A percentile compares a stretch with the other conserved stretches of the same genome.
Evolutionary conservation across 1,284 basidiomycete genomes (phyloP).

Genomic region (Phlebopus sp.): DNA sequence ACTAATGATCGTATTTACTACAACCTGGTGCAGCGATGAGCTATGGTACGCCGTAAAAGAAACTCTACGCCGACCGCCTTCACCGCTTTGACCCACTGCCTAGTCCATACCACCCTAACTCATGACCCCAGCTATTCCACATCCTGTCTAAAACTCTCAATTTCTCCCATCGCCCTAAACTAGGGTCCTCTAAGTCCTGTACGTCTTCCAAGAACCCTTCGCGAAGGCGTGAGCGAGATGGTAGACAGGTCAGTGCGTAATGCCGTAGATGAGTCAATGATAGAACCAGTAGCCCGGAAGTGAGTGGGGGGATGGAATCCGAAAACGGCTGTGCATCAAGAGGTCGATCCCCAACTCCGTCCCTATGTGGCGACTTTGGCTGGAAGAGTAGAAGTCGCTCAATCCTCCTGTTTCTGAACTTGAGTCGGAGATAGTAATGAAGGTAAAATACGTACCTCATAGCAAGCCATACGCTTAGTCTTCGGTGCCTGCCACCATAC

Average conservation of each 20-base stretch:
- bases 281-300: constrained; percentile 71
- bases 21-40: too few species aligned
- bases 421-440: constrained; percentile 9
- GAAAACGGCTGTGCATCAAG: constrained; percentile 12
- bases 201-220: constrained; percentile 87
- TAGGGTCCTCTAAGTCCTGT: constrained; percentile 76
- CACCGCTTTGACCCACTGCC: constrained; percentile 16
- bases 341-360: constrained; percentile 8
- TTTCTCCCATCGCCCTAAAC: constrained; percentile 66
- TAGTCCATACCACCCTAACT: constrained; percentile 51
- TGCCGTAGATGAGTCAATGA: constrained; percentile 66
- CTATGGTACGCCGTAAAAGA: too few species aligned
- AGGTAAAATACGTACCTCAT: constrained; percentile 48
- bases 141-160: constrained; percentile 80
- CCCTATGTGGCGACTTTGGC: constrained; percentile 25
- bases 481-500: constrained; percentile 50
- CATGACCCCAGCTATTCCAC: constrained; percentile 83
- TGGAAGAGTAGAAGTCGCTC: constrained; percentile 68
- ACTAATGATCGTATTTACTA: too few species aligned
- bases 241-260: constrained; percentile 57
- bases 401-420: constrained; percentile 48
- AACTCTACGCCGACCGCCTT: background rate
- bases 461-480: constrained; percentile 55
- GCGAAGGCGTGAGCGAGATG: constrained; percentile 55
- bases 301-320: constrained; percentile 48